Conservation (phyloP, 345 rosid species). For the Noccaea bulbosa region DNA sequence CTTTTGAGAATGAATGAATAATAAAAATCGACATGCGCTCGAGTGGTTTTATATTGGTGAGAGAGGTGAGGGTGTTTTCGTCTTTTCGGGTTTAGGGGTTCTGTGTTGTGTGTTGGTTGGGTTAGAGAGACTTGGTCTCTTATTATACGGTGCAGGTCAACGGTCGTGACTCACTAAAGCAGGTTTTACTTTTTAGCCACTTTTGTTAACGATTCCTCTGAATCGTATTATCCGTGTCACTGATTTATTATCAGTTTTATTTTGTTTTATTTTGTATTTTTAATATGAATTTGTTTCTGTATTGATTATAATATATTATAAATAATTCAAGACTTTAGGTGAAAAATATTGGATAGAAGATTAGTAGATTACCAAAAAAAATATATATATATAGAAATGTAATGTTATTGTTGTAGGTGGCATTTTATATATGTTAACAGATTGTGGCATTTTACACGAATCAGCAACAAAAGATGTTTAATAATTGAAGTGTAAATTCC, state of each 20-base stretch:
- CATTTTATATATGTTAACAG: not conserved
- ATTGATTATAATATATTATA: not conserved
- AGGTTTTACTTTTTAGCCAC: slow-evolving; percentile 20
- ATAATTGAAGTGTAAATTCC: too few species aligned
- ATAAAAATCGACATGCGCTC: slow-evolving; percentile 1
- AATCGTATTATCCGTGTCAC: slow-evolving; percentile 6
- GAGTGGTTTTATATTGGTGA: slow-evolving; percentile 27
- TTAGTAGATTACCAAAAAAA: too few species aligned
- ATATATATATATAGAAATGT: too few species aligned
- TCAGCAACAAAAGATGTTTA: too few species aligned
- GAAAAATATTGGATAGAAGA: not conserved
- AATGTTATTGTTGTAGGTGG: slow-evolving; percentile 5
- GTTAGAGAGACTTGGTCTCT: slow-evolving; percentile 38
- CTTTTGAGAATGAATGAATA: not conserved
- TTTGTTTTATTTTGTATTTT: not conserved
- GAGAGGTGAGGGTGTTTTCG: slow-evolving; percentile 26
- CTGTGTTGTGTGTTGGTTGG: slow-evolving; percentile 34
- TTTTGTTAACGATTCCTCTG: slow-evolving; percentile 28
- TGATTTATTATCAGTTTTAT: not conserved
- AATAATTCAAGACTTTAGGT: not conserved
- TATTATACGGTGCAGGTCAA: slow-evolving; percentile 41
- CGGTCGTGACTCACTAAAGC: slow-evolving; percentile 34
- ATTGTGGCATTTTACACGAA: not conserved
- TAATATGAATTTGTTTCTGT: slow-evolving; percentile 3
- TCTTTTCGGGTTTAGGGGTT: not conserved